Evolutionary conservation across 495 filamentous ascomycete species (phyloP), one percentile per base, ranked within the genome.

Genomic region (Durotheca rogersii): DNA sequence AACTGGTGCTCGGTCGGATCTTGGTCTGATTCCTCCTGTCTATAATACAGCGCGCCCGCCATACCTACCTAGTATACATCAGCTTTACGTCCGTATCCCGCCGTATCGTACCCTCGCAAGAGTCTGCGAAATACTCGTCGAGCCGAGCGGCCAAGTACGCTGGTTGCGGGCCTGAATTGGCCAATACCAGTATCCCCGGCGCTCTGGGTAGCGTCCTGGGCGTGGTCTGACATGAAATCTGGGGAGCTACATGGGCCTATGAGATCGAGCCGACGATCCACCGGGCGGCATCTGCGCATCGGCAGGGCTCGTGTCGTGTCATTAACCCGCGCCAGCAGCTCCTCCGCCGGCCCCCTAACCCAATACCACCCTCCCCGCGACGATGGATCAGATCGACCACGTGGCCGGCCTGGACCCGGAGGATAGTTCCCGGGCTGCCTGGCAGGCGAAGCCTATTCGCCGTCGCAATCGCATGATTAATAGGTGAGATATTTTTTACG

Each of bases 401-500:
- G 40, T 55, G 57, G 41, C 54, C 61, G 56, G 53, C 43, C 53
- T 43, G 36, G 61, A 65, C 23, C 39, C 55, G 49, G 64, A 49
- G 14, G 53, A 45, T 18, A 30, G 44, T 21, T 58, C 62, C 29
- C 52, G 56, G 41, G 29, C 51, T 35, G 30, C 31, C 15, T 51
- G 46, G 48, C 63, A 62, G 34, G 15, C 59, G 21, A 75, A 71
- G 39, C 71, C 72, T 12, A 81, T 86, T 48, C 76, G 83, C 14
- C 73, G 84, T 23, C 71, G 84, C 36, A 87, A 86, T 62, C 77
- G 85, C 47, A 76, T 84, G 73, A 87, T 87, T 49, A 83, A 78
- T 21, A 65, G 59, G 62, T 65, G 39, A 62, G 59, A 50, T 53
- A 51, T 41, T 48, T 41, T 34, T 27, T 27, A 27, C 23, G 23